A percentile compares a stretch with the other conserved stretches of the same genome.
phyloP scores from a whole-genome alignment of 495 filamentous ascomycete species.

The Copromyces sp. region DNA sequence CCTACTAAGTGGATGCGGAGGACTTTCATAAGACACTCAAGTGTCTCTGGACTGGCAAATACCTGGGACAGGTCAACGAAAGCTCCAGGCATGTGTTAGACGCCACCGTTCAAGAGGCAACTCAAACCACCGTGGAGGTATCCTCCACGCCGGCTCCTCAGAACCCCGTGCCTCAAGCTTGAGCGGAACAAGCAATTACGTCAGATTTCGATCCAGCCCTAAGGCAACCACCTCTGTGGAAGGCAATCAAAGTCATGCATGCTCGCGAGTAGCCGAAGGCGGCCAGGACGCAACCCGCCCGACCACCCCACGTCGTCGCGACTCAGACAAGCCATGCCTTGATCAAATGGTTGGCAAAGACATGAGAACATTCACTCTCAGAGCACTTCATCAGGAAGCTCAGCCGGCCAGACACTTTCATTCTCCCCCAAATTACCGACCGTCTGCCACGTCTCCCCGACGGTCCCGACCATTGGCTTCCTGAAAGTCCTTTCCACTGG shows the following conservation, averaged over 20 bases:
- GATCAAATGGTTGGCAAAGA: too few species aligned
- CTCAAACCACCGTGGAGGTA: background rate
- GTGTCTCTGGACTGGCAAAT: background rate
- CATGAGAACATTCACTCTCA: too few species aligned
- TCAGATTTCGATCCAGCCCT: background rate
- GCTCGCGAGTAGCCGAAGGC: constrained; percentile 36
- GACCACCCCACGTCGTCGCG: constrained; percentile 49
- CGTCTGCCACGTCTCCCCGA: too few species aligned
- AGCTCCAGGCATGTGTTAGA: background rate
- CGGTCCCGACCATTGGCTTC: too few species aligned
- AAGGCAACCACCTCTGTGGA: background rate
- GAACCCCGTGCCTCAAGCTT: background rate
- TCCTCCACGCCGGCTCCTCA: background rate
- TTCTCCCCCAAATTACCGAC: too few species aligned
- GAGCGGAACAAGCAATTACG: background rate
- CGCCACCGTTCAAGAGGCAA: background rate
- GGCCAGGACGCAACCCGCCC: constrained; percentile 14
- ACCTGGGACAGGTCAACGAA: background rate
- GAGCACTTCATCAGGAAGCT: too few species aligned
- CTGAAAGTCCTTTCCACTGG: background rate
- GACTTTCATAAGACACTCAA: background rate
- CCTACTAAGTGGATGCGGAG: background rate
- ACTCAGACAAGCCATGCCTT: constrained; percentile 91
- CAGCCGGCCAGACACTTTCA: too few species aligned
- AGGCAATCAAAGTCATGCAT: constrained; percentile 54